phyloP scores from a whole-genome alignment of 306 rosid species.

The Sechiopsis laciniata region DNA sequence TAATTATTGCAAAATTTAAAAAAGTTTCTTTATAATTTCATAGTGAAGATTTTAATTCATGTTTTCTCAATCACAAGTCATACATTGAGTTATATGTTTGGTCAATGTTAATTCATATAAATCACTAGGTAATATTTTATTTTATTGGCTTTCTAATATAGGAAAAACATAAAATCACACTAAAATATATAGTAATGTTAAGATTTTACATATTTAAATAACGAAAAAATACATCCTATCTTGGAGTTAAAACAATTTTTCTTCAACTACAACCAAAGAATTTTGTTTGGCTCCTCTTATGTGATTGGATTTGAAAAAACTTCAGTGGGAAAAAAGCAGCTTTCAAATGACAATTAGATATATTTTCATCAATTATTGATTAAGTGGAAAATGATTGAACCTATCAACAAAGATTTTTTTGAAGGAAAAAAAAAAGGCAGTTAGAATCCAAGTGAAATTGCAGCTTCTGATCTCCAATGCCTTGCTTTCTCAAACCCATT shows the following conservation, averaged over 20 bases:
- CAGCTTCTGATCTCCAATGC: slow-evolving; percentile 74
- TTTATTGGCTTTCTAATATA: too few relatives aligned
- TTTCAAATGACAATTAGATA: not conserved
- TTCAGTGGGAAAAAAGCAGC: not conserved
- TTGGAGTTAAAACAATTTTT: not conserved
- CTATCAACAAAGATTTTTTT: not conserved
- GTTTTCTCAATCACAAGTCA: too few relatives aligned
- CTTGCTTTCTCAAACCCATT: slow-evolving; percentile 95
- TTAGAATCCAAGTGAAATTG: slow-evolving; percentile 33
- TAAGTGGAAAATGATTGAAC: not conserved
- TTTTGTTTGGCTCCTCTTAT: not conserved
- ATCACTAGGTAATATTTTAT: too few relatives aligned
- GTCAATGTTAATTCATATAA: too few relatives aligned
- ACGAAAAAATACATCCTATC: not conserved
- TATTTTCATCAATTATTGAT: slow-evolving; percentile 1
- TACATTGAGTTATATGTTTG: too few relatives aligned
- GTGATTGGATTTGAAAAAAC: not conserved
- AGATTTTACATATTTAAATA: too few relatives aligned
- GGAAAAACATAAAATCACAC: not conserved
- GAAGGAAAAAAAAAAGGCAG: not conserved
- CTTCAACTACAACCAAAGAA: not conserved
- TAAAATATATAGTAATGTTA: too few relatives aligned
- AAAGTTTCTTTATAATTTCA: too few relatives aligned
- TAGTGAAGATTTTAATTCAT: too few relatives aligned
- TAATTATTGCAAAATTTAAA: too few relatives aligned